These are phyloP conservation scores for Neurospora sp. DNA, from an alignment of 495 filamentous ascomycete species.

Conservation along the genomic window DNA sequence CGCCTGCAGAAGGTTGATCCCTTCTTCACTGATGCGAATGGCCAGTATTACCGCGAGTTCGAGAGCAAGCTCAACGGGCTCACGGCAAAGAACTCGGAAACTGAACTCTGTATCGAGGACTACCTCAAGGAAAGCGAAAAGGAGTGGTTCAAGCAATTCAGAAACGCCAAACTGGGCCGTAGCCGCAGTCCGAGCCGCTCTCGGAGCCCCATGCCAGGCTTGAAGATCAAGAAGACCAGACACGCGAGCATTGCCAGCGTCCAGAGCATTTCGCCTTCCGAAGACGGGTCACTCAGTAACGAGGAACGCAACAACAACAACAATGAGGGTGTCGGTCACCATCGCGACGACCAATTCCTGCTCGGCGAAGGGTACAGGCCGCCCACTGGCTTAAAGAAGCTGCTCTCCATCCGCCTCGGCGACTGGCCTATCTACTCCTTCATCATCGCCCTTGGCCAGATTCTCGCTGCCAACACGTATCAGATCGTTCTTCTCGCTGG, in stretches of 20 bases:
- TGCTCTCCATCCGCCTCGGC: conserved; percentile 23
- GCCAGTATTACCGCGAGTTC: conserved; percentile 46
- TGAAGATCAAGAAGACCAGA: conserved; percentile 12
- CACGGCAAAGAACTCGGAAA: conserved; percentile 46
- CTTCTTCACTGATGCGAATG: conserved; percentile 54
- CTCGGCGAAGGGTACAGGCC: conserved; percentile 58
- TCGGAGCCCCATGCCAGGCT: conserved; percentile 4
- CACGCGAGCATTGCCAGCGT: conserved; percentile 20
- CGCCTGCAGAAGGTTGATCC: conserved; percentile 54
- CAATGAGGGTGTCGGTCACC: conserved; percentile 1
- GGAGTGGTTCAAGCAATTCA: conserved; percentile 50
- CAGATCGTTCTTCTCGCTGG: conserved; percentile 58
- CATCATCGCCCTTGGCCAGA: conserved; percentile 57
- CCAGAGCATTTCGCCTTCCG: conserved; percentile 20
- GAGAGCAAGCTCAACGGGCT: conserved; percentile 41
- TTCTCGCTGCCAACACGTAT: conserved; percentile 57
- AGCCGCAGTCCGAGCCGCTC: conserved; percentile 12
- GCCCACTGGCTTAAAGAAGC: conserved; percentile 50
- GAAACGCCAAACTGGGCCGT: conserved; percentile 37
- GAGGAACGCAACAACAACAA: conserved; percentile 30
- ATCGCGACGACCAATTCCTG: conserved; percentile 41
- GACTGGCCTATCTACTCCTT: conserved; percentile 68
- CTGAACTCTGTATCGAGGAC: conserved; percentile 51
- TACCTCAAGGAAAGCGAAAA: conserved; percentile 54
- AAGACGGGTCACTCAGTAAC: not conserved